Percentiles rank a stretch among this genome's conserved stretches.
Evolutionary conservation across 2,329 filamentous ascomycete genomes (phyloP).

Genomic region (Clonostachys rhizophaga): DNA sequence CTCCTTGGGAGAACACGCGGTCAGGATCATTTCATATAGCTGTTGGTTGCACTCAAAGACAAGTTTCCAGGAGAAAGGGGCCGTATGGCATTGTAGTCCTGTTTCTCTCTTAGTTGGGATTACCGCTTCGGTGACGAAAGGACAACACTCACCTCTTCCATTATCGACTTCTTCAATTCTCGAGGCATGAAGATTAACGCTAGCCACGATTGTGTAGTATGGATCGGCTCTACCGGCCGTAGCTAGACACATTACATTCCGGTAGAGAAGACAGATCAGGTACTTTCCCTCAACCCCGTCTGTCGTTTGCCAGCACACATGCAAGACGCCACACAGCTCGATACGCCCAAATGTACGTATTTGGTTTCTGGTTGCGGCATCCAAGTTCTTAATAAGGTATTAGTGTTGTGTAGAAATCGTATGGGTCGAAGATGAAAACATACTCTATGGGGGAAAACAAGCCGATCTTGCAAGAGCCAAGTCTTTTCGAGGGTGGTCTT

Average conservation of each 20-base stretch:
- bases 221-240: conserved; percentile 58
- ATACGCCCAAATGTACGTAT: conserved; percentile 79
- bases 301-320: conserved; percentile 75
- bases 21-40: conserved; percentile 81
- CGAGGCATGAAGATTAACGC: conserved; percentile 62
- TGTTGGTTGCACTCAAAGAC: conserved; percentile 74
- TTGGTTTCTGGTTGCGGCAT: conserved; percentile 53
- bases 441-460: conserved; percentile 71
- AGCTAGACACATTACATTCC: conserved; percentile 73
- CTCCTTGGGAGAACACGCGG: conserved; percentile 77
- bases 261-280: conserved; percentile 82
- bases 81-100: conserved; percentile 86
- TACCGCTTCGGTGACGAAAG: background rate
- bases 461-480: conserved; percentile 77
- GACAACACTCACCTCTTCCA: conserved; percentile 53
- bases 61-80: conserved; percentile 87
- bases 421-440: conserved; percentile 10
- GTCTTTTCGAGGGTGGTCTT: conserved; percentile 73
- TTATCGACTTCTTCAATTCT: conserved; percentile 72
- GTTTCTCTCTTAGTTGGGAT: conserved; percentile 6
- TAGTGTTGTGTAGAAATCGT: background rate
- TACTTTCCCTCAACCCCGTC: conserved; percentile 70
- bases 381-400: conserved; percentile 30
- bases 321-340: conserved; percentile 74
- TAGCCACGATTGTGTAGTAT: conserved; percentile 70